Evolutionary conservation across 495 filamentous ascomycete genomes (phyloP), one percentile per base, ranked within the genome.

Genomic region (Aspergillus indologenus): DNA sequence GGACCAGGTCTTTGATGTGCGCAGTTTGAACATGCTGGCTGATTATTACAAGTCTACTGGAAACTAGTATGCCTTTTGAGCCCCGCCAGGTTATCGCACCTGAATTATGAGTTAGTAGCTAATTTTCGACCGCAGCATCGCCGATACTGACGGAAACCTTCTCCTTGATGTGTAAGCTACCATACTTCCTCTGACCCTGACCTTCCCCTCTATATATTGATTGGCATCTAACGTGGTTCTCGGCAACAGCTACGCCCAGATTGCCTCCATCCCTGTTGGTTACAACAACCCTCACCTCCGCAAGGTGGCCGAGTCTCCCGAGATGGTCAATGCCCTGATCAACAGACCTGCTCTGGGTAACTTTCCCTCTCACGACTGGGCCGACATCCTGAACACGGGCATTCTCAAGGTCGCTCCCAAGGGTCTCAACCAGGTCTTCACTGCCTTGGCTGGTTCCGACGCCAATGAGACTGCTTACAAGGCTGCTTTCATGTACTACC

Each of bases 381-480:
- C 89, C 44, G 71, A 88, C 15, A 85, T 95, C 59, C 84, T 98
- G 61, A 84, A 87, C 75, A 89, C 87, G n/a, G 92, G 92, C 70
- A 84, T 96, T 51, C 85, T 98, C 61, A 86, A 83, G 67, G 93
- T 90, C 53, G 92, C 95, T 6, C 94, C 94, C 48, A 91, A 89
- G 71, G 94, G 95, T 18, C 79, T 96, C 65, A 77, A 95, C 81
- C 91, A 98, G 73, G 94, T 98, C 65, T 98, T 98, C 82, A 98
- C 94, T 22, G 93, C 88, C 64, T 90, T 92, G 85, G 85, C 93
- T 53, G 94, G 94, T 63, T 96, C 91, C 9, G 94, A 98, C 69
- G 95, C 94, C 73, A 98, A 97, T 79, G 95, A 99, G 75, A 91
- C 91, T n/a, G 95, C 95, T 52, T 99, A 92, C 83, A 98, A 98